Conservation (phyloP, 495 filamentous ascomycete genomes). For the Daldinia caldariorum region DNA sequence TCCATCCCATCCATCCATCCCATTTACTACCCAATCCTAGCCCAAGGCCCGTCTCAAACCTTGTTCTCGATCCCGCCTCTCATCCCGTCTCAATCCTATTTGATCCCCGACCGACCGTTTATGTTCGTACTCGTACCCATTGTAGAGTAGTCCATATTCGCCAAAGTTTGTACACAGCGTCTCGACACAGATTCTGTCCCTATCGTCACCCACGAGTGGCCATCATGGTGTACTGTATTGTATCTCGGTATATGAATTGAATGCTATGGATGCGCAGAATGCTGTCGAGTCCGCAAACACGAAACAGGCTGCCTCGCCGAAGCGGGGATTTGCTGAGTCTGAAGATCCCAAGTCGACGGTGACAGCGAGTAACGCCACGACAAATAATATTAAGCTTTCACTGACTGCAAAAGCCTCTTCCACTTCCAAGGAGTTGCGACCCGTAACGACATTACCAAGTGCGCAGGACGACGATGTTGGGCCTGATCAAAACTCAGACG, state of each 20-base stretch:
- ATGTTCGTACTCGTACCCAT: conserved; percentile 27
- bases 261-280: conserved; percentile 70
- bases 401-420: conserved; percentile 27
- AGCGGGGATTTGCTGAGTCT: conserved; percentile 55
- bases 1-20: conserved; percentile 16
- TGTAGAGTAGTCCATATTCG: conserved; percentile 35
- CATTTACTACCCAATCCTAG: conserved; percentile 13
- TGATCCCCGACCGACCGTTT: conserved; percentile 43
- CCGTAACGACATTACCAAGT: conserved; percentile 27
- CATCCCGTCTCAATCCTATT: conserved; percentile 17
- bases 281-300: conserved; percentile 65
- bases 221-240: conserved; percentile 64
- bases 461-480: conserved; percentile 54
- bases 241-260: conserved; percentile 58
- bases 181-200: conserved; percentile 29
- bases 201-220: conserved; percentile 53
- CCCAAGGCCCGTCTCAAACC: conserved; percentile 12
- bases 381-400: conserved; percentile 38
- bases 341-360: conserved; percentile 53
- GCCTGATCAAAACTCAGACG: conserved; percentile 75
- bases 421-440: conserved; percentile 28
- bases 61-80: conserved; percentile 13
- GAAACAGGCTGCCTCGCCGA: conserved; percentile 63
- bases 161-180: conserved; percentile 25
- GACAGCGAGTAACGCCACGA: conserved; percentile 43